Base-by-base conservation (phyloP, 1,284 basidiomycete species). In the Apiotrichum gamsii region DNA sequence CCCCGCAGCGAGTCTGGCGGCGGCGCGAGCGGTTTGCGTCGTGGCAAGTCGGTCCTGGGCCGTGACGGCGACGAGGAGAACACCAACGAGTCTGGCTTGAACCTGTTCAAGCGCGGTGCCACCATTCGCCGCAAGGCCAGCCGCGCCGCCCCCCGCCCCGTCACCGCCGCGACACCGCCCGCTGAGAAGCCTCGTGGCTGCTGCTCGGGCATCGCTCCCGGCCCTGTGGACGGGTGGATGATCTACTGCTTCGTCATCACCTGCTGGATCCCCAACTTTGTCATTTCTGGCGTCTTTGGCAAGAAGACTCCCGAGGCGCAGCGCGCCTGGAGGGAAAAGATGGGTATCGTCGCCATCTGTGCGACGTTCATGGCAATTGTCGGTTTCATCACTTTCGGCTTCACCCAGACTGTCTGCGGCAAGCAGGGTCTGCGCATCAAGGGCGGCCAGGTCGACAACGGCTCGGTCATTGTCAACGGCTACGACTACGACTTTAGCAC, bases 351-450 rank as follows among this genome's bases (percentile, higher is more conserved):
- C 48, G 76, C 78, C 56, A 80, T 97, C 71, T 89, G 95, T 60
- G 67, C 81, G 15, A 8, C 71, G 18, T 80, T 91, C 57, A 97
- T 98, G 94, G 85, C 85, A 19, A 80, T 77, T 39, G 95, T 99
- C 66, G 94, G 93, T 72, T 98, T 91, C 80, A 78, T 99, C 67
- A 98, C 94, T 2, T 99, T 99, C 74, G 94, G 95, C n/a, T 99
- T 99, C 77, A 97, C 93, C 4, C 82, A 91, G 65, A 76, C 84
- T 43, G 93, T 98, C 29, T 98, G 94, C 70, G 89, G 90, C 31
- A 84, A 77, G 35, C 86, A 88, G 18, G 82, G 84, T 45, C 11
- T 34, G 15, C 83, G 90, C 15, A 91, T 81, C 76, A 82, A 84
- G 57, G 80, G 84, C 39, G 90, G 89, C 18, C 74, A 74, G 39